Evolutionary conservation across 2,329 filamentous ascomycete species (phyloP).

Genomic region (Stromatinia cepivora): DNA sequence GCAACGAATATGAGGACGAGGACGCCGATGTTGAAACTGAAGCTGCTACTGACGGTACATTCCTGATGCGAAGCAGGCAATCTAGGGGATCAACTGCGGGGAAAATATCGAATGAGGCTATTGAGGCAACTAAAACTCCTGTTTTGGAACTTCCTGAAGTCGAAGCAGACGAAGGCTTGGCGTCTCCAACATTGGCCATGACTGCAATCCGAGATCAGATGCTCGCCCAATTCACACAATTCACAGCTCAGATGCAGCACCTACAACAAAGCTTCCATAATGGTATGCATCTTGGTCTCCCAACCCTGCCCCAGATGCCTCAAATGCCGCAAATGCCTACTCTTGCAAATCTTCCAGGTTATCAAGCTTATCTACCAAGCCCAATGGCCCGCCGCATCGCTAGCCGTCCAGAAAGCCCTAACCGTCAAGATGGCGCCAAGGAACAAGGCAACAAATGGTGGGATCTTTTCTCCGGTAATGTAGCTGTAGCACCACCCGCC

Average conservation of each 20-base stretch:
- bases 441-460: constrained; percentile 63
- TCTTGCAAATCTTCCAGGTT: constrained; percentile 66
- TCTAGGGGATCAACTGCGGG: constrained; percentile 40
- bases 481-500: constrained; percentile 63
- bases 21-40: constrained; percentile 41
- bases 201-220: constrained; percentile 73
- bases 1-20: constrained; percentile 45
- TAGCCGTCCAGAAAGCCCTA: constrained; percentile 46
- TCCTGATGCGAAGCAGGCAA: constrained; percentile 38
- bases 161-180: constrained; percentile 35
- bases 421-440: constrained; percentile 40
- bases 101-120: constrained; percentile 26
- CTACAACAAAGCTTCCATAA: constrained; percentile 62
- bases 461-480: constrained; percentile 60
- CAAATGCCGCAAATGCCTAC: constrained; percentile 47
- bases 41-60: constrained; percentile 37
- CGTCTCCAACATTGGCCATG: constrained; percentile 62
- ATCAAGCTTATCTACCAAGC: constrained; percentile 64
- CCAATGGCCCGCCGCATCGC: constrained; percentile 72
- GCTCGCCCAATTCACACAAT: constrained; percentile 54
- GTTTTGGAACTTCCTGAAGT: constrained; percentile 34
- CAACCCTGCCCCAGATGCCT: constrained; percentile 59
- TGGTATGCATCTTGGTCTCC: constrained; percentile 58
- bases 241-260: constrained; percentile 49
- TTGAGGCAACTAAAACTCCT: constrained; percentile 31